These are phyloP conservation scores for Alternaria atra DNA, from an alignment of 2,329 filamentous ascomycete genomes.

Conservation along the genomic window DNA sequence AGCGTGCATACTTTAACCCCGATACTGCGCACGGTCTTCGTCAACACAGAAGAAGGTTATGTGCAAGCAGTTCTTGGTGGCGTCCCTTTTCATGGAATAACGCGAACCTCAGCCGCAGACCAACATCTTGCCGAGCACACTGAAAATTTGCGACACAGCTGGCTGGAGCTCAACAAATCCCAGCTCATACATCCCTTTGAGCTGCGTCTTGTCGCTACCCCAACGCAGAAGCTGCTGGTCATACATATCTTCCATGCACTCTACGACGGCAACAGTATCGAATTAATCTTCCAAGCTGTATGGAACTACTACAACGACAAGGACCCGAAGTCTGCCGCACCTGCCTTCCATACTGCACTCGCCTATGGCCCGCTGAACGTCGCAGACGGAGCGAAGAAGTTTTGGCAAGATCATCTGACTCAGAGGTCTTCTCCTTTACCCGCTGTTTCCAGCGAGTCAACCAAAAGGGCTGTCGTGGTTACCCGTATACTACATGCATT, in stretches of 20 bases:
- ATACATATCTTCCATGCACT: constrained; percentile 84
- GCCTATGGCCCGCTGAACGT: constrained; percentile 72
- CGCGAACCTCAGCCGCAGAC: constrained; percentile 36
- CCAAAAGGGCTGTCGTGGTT: constrained; percentile 29
- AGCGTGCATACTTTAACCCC: constrained; percentile 62
- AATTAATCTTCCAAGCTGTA: constrained; percentile 70
- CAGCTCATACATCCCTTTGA: constrained; percentile 64
- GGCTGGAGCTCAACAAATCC: constrained; percentile 64
- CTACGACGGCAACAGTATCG: constrained; percentile 85
- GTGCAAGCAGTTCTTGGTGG: constrained; percentile 73
- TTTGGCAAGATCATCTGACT: constrained; percentile 72
- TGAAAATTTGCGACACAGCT: constrained; percentile 54
- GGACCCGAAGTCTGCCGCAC: constrained; percentile 48
- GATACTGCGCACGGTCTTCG: constrained; percentile 77
- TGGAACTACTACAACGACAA: constrained; percentile 59
- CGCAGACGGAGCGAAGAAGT: constrained; percentile 61
- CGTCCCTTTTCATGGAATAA: constrained; percentile 29
- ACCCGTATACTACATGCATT: constrained; percentile 55
- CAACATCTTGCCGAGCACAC: constrained; percentile 35
- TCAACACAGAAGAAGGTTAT: constrained; percentile 77
- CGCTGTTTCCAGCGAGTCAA: constrained; percentile 27
- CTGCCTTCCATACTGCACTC: constrained; percentile 72
- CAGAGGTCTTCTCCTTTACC: constrained; percentile 46
- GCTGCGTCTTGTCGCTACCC: constrained; percentile 54
- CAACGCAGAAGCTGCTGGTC: constrained; percentile 56